Base-by-base conservation (phyloP, 495 filamentous ascomycete species). In the Pyronema domesticum region DNA sequence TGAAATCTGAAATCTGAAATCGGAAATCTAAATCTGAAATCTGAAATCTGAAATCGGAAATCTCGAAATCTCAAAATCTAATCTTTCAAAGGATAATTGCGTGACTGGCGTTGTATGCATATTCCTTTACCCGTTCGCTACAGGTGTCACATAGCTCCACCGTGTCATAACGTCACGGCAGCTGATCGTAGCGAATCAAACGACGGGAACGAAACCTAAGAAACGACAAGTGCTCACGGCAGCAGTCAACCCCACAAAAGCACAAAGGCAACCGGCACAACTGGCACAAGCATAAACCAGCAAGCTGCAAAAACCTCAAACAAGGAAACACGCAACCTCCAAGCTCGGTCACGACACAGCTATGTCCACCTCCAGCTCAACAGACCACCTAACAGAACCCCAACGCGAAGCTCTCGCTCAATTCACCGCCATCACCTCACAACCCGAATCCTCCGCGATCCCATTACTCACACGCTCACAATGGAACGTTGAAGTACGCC, bases 401-500 rank as follows among this genome's bases (percentile, higher is more conserved):
- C 87, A 96, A 74, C 83, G 82, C 64, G 73, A 79, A 23, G 82
- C 83, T 47, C 76, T 98, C 36, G 80, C 89, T 54, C 89, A 89
- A 60, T 95, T 86, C 66, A 89, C 80, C 30, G 74, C 85, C 40
- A 83, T 98, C 23, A 96, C 91, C 6, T 79, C 86, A 57, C 87
- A 94, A 67, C 81, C 86, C 37, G 67, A 76, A 47, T 72, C 75
- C 39, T 80, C 85, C 57, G 93, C 91, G 6, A 75, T 96, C 46
- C 80, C 85, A 9, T 61, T 96, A 19, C 72, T 98, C 18, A 77
- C 80, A 53, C 74, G 87, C 51, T 93, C 86, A 36, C 80, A 95
- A 70, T 98, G 93, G 93, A 96, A 96, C 67, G 84, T 95, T 10
- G 80, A 94, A 75, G 86, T 91, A 59, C 4, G 74, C 64, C 9